Percentiles rank a stretch among this genome's conserved stretches.
These are phyloP conservation scores for Nosema muscidifuracis DNA, from an alignment of 371 early-diverging fungal genomes.

Conservation along the genomic window DNA sequence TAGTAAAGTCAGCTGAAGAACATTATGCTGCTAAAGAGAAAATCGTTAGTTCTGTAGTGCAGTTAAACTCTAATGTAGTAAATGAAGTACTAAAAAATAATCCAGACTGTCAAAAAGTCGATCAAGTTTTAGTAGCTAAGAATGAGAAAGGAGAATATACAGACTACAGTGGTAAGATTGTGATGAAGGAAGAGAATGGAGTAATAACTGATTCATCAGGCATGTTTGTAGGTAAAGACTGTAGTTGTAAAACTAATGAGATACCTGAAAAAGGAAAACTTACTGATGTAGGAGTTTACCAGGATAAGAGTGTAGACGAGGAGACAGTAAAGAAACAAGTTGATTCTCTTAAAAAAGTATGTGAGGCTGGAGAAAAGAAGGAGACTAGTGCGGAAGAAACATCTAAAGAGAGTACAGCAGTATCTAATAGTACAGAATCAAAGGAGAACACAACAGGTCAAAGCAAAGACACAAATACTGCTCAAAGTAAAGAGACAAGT, in stretches of 20 bases:
- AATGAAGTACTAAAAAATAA: constrained; percentile 35
- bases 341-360: constrained; percentile 47
- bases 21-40: constrained; percentile 14
- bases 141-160: constrained; percentile 42
- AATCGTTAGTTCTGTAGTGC: constrained; percentile 9
- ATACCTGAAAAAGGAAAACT: constrained; percentile 57
- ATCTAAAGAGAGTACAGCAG: not conserved
- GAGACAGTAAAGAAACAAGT: constrained; percentile 32
- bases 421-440: not conserved
- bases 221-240: constrained; percentile 61
- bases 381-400: not conserved
- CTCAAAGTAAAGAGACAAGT: no score
- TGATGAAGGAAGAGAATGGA: constrained; percentile 53
- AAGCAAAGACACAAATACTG: constrained; percentile 18
- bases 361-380: not conserved
- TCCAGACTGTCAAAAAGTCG: constrained; percentile 42
- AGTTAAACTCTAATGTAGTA: constrained; percentile 16
- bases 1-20: not conserved
- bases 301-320: constrained; percentile 43
- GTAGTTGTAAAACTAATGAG: constrained; percentile 56
- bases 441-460: not conserved
- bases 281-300: constrained; percentile 52
- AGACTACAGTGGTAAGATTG: constrained; percentile 55
- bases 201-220: constrained; percentile 58
- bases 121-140: constrained; percentile 42